Evolutionary conservation across 306 rosid genomes (phyloP).

Genomic region (Carpinus viminea): DNA sequence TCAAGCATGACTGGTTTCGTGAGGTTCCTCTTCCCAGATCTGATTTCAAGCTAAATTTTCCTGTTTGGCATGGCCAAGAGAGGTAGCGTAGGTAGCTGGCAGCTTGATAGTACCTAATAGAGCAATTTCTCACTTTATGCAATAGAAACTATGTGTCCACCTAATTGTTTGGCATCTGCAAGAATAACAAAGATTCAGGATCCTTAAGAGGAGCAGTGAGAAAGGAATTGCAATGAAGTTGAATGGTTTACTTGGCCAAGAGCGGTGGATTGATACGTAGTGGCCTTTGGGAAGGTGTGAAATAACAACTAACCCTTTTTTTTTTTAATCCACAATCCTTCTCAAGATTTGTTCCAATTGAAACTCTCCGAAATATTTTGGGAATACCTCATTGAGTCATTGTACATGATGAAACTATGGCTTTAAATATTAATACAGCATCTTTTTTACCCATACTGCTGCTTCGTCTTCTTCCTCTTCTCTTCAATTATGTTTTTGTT

Average conservation of each 20-base stretch:
- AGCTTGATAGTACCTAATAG: slow-evolving; percentile 28
- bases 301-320: slow-evolving; percentile 9
- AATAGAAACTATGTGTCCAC: not conserved
- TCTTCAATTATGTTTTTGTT: not conserved
- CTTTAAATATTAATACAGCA: slow-evolving; percentile 21
- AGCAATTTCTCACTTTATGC: slow-evolving; percentile 21
- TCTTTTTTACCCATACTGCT: not conserved
- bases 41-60: slow-evolving; percentile 51
- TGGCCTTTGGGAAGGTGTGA: slow-evolving; percentile 33
- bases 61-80: slow-evolving; percentile 45
- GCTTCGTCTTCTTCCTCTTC: not conserved
- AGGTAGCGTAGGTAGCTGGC: slow-evolving; percentile 46
- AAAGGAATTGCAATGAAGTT: slow-evolving; percentile 11
- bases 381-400: slow-evolving; percentile 8
- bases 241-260: slow-evolving; percentile 8
- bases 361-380: slow-evolving; percentile 32
- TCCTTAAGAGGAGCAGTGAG: slow-evolving; percentile 11
- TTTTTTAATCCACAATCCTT: not conserved
- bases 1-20: slow-evolving; percentile 78
- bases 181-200: slow-evolving; percentile 17
- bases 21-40: slow-evolving; percentile 76
- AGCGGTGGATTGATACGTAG: slow-evolving; percentile 24
- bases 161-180: slow-evolving; percentile 17
- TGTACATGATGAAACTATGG: slow-evolving; percentile 35
- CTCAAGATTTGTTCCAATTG: not conserved